Evolutionary conservation across 352 stramenopile species (phyloP), one percentile per base, ranked within the genome.

Genomic region (Phytophthora citrophthora): DNA sequence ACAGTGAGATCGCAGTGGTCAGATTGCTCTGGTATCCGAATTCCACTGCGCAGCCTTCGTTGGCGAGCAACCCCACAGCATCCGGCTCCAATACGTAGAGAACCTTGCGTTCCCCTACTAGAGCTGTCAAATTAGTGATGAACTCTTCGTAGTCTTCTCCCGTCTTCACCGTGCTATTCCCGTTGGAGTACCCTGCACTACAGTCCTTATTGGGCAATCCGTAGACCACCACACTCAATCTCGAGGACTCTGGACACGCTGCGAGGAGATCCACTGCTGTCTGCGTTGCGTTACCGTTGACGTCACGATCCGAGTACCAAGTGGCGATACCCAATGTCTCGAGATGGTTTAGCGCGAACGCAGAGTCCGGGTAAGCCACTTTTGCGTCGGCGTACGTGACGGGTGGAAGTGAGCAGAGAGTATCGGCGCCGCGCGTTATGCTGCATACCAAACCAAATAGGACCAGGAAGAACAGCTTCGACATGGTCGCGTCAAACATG

Each of bases 191-290:
- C 11, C 70, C 73, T 0, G 77, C 79, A 5, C 79, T 70, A 52
- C 85, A 93, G 74, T 93, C 85, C 49, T 93, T 93, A 57, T 89
- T 88, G 3, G 85, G 82, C 26, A 93, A 67, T 26, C 85, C 85
- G 63, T 91, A 93, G 23, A 93, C 73, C 5, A 91, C 79, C 31
- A 90, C 59, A 27, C 50, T 88, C 24, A 90, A 48, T 27, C 79
- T 70, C 34, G 76, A 81, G 3, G 69, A 71, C 12, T 72, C 58
- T 0, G 61, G 43, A 23, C 81, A 90, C 26, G 56, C 45, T 16
- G 50, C 26, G 9, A 86, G 56, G 27, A 90, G 67, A 27, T 76
- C 51, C 46, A 65, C 40, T 4, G 62, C 68, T n/a, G 61, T 76
- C 23, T 70, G 48, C 12, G 59, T 66, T 44, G 74, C 69, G 61